A percentile compares a stretch with the other conserved stretches of the same genome.
Evolutionary conservation across 306 rosid genomes (phyloP).

Genomic region (Astragalus glycyphyllos): DNA sequence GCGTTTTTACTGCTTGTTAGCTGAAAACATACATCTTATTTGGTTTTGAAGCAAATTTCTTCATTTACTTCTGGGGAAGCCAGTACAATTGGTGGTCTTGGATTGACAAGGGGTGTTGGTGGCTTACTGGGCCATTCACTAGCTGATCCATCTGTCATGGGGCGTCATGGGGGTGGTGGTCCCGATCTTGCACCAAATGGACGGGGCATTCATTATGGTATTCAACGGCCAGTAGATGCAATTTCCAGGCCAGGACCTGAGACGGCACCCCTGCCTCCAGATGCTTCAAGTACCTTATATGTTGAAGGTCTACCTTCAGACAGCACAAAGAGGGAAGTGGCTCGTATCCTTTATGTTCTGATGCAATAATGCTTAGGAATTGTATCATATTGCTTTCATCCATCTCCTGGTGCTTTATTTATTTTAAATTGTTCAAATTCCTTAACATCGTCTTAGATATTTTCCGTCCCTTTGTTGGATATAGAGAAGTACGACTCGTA

Average conservation of each 20-base stretch:
- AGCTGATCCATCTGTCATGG: slow-evolving; percentile 61
- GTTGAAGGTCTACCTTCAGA: slow-evolving; percentile 95
- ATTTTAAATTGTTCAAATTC: slow-evolving; percentile 35
- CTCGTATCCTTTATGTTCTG: slow-evolving; percentile 75
- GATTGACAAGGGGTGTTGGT: slow-evolving; percentile 61
- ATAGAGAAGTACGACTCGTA: slow-evolving; percentile 90
- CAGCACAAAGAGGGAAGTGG: slow-evolving; percentile 82
- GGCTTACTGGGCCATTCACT: slow-evolving; percentile 61
- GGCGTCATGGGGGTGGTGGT: slow-evolving; percentile 61
- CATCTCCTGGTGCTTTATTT: slow-evolving; percentile 7
- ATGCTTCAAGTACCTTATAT: slow-evolving; percentile 88
- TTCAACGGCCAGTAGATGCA: slow-evolving; percentile 66
- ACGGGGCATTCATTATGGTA: slow-evolving; percentile 56
- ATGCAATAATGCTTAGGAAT: slow-evolving; percentile 31
- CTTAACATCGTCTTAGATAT: slow-evolving; percentile 64
- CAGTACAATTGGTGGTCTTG: slow-evolving; percentile 60
- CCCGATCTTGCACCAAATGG: slow-evolving; percentile 70
- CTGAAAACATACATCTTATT: slow-evolving; percentile 46
- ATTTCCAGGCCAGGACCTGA: slow-evolving; percentile 72
- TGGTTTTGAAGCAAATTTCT: slow-evolving; percentile 67
- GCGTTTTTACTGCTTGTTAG: slow-evolving; percentile 30
- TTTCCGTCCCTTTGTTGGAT: slow-evolving; percentile 96
- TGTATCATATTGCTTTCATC: slow-evolving; percentile 17
- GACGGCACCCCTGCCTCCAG: slow-evolving; percentile 79
- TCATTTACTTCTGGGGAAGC: slow-evolving; percentile 74